phyloP scores from a whole-genome alignment of 73 alveolate species.

The Symbiodinium pilosum region DNA sequence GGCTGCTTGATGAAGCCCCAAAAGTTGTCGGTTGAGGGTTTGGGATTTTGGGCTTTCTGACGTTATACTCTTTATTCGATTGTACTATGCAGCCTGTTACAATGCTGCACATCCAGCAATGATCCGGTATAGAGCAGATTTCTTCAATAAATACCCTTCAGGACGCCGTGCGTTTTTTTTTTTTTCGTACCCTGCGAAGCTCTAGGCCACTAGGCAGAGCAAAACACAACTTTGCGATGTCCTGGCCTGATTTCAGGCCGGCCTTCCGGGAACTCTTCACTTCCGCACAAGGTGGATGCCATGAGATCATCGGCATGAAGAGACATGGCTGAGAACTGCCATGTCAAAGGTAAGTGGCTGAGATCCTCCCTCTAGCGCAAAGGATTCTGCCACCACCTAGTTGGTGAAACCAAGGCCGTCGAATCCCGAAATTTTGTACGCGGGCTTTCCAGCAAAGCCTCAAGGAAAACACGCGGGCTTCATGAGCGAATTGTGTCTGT shows the following conservation, averaged over 20 bases:
- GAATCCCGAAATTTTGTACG: background rate
- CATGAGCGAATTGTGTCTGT: background rate
- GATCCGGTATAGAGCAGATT: too few relatives aligned
- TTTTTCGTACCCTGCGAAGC: too few relatives aligned
- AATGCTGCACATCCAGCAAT: too few relatives aligned
- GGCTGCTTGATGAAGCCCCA: too few relatives aligned
- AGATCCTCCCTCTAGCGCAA: constrained; percentile 14
- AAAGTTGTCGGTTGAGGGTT: too few relatives aligned
- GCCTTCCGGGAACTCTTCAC: background rate
- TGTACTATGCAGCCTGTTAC: too few relatives aligned
- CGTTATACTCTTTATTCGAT: too few relatives aligned
- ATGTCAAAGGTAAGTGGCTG: background rate
- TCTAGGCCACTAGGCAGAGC: too few relatives aligned
- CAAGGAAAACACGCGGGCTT: background rate
- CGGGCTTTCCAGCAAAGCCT: constrained; percentile 4
- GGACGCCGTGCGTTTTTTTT: too few relatives aligned
- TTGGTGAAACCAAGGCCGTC: background rate
- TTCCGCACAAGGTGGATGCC: background rate
- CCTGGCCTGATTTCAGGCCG: background rate
- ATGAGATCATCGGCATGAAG: background rate
- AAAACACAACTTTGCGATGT: too few relatives aligned
- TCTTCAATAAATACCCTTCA: too few relatives aligned
- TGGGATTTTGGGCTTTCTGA: too few relatives aligned
- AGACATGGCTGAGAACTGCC: background rate
- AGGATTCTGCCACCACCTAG: background rate